These are phyloP conservation scores for Silene uniflora DNA, from an alignment of 148 eudicot genomes.

Conservation along the genomic window DNA sequence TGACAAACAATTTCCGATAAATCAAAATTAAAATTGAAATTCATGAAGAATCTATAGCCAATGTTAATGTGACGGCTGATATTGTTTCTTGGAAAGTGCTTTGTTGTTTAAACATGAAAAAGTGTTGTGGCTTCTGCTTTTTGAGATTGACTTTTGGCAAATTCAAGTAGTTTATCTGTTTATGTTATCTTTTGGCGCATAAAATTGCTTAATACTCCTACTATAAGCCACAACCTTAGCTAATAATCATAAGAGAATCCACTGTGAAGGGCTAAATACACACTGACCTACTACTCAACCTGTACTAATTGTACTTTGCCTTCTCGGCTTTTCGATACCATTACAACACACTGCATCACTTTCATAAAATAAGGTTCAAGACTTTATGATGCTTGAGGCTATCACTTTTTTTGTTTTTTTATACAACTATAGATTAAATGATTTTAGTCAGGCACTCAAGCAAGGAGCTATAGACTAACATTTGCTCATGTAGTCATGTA, in stretches of 20 bases:
- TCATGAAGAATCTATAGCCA: too few relatives aligned
- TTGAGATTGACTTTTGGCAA: not conserved
- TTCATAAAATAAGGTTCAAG: not conserved
- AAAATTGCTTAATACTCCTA: not conserved
- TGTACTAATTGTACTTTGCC: not conserved
- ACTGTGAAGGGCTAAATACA: not conserved
- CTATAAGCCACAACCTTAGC: not conserved
- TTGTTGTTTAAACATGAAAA: not conserved
- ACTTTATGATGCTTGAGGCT: not conserved
- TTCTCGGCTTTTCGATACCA: too few relatives aligned
- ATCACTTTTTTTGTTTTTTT: not conserved
- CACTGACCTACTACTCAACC: not conserved
- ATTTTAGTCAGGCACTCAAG: not conserved
- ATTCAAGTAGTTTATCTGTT: not conserved
- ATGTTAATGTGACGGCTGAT: not conserved
- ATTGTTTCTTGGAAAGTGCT: not conserved
- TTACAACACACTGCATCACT: not conserved
- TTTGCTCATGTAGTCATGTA: not conserved
- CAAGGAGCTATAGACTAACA: not conserved
- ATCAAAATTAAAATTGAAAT: too few relatives aligned
- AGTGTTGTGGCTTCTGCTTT: not conserved
- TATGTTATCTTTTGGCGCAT: not conserved
- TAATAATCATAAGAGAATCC: not conserved
- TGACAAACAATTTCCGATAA: too few relatives aligned
- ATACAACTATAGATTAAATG: not conserved